A percentile compares a stretch with the other conserved stretches of the same genome.
Conservation (phyloP, 495 filamentous ascomycete genomes). For the Talaromyces nanjingensis region DNA sequence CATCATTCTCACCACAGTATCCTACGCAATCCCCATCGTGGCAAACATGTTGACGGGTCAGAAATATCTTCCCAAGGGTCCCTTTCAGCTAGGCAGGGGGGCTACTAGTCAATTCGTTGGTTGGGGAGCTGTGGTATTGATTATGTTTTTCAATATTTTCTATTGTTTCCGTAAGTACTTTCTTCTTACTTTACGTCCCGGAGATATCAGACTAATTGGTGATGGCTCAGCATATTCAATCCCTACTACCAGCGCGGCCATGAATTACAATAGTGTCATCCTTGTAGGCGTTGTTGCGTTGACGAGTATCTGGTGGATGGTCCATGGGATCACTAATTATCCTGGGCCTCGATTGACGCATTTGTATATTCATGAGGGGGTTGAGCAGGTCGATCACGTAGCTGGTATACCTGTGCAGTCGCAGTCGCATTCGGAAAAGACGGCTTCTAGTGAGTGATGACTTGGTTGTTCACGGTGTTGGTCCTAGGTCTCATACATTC, state of each 20-base stretch:
- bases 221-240: background rate
- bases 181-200: background rate
- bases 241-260: background rate
- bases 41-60: slow-evolving; percentile 59
- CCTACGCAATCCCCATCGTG: slow-evolving; percentile 64
- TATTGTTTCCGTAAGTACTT: slow-evolving; percentile 9
- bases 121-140: slow-evolving; percentile 49
- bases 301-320: slow-evolving; percentile 6
- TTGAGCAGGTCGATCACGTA: background rate
- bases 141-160: slow-evolving; percentile 44
- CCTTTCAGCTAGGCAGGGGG: slow-evolving; percentile 55
- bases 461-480: background rate
- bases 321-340: background rate
- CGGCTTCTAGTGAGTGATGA: background rate
- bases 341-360: slow-evolving; percentile 7
- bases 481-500: background rate
- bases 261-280: slow-evolving; percentile 11
- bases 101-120: slow-evolving; percentile 51
- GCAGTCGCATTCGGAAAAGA: background rate
- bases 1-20: slow-evolving; percentile 64
- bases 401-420: background rate
- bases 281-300: slow-evolving; percentile 6
- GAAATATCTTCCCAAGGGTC: slow-evolving; percentile 55
- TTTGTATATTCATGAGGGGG: slow-evolving; percentile 9
- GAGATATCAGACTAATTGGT: background rate